Base-by-base conservation (phyloP, 345 rosid species). In the Lepidium sativum region DNA sequence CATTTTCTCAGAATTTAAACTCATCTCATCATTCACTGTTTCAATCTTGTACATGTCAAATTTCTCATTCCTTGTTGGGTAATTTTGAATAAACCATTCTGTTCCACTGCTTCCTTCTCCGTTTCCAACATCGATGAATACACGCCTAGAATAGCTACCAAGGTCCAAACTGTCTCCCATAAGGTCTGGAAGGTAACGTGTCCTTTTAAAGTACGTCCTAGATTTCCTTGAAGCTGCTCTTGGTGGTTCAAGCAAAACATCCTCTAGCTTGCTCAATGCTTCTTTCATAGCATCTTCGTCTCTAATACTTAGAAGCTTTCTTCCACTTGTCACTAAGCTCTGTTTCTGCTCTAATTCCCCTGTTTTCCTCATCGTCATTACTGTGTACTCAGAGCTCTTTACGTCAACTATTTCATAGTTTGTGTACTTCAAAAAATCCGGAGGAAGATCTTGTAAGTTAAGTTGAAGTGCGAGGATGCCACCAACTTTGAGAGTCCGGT, bases 231-330 rank as follows among this genome's bases (percentile, higher is more conserved):
- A 85, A 17, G 87, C 79, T 10, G 84, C 80, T 74, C 90, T 60
- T 40, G 97, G 96, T 48, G 91, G 95, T 67, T 91, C 96, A 9
- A 86, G 83, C 16, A 83, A 87, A 11, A 84, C 96, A 49, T 91
- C 87, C 72, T 91, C 96, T 0, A 87, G 82, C 25, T 86, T 80
- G 4, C 69, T 68, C 62, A 84, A 66, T 37, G 85, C 96, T 4
- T 78, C 83, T 42, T 75, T 79, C 73, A 73, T 84, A 9, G 79
- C 80, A 15, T 77, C 84, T 13, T 66, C 57, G 16, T 70, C 73
- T 1, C 47, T 61, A 14, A 68, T 72, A 12, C 68, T 57, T 10
- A 83, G 85, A 59, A 59, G 76, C 35, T 72, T 72, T 50, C 79
- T 70, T 44, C 89, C 71, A 0, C 72, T 53, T 35, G 37, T 13